Evolutionary conservation across 1,139 yeast species (phyloP).

Genomic region (Pichia sp.): DNA sequence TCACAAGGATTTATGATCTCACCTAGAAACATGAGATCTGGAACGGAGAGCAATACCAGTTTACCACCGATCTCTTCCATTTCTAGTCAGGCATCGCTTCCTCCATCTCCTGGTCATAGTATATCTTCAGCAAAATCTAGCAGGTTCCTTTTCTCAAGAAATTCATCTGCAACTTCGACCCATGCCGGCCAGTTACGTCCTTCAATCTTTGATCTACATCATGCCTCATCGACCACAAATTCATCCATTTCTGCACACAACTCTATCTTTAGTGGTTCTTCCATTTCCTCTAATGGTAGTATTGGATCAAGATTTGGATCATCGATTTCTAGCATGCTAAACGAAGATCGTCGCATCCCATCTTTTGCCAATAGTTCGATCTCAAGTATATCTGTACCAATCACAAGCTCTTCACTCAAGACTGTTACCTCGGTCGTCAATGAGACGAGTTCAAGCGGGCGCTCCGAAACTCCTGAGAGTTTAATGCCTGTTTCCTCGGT

Average conservation of each 20-base stretch:
- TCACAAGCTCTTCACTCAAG: slow-evolving; percentile 11
- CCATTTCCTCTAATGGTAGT: slow-evolving; percentile 15
- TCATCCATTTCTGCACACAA: slow-evolving; percentile 24
- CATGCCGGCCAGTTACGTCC: slow-evolving; percentile 21
- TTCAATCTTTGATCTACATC: slow-evolving; percentile 23
- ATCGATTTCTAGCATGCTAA: slow-evolving; percentile 26
- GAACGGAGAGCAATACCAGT: background rate
- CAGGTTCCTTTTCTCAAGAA: slow-evolving; percentile 10
- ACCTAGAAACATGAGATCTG: slow-evolving; percentile 1
- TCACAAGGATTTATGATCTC: background rate
- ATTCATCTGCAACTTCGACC: slow-evolving; percentile 9
- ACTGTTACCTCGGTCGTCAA: slow-evolving; percentile 1
- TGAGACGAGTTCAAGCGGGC: background rate
- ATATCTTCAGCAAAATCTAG: slow-evolving; percentile 8
- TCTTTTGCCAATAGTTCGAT: slow-evolving; percentile 6
- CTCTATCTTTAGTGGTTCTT: slow-evolving; percentile 25
- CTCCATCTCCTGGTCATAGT: slow-evolving; percentile 7
- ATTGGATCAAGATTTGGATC: slow-evolving; percentile 17
- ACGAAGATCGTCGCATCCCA: slow-evolving; percentile 18
- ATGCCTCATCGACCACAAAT: slow-evolving; percentile 14
- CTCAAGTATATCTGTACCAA: slow-evolving; percentile 6
- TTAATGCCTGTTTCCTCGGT: background rate
- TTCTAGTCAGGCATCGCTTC: slow-evolving; percentile 10
- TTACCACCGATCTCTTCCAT: slow-evolving; percentile 16
- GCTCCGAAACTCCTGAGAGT: background rate